Conservation (phyloP, 2,329 filamentous ascomycete genomes). For the Cercospora janseana region DNA sequence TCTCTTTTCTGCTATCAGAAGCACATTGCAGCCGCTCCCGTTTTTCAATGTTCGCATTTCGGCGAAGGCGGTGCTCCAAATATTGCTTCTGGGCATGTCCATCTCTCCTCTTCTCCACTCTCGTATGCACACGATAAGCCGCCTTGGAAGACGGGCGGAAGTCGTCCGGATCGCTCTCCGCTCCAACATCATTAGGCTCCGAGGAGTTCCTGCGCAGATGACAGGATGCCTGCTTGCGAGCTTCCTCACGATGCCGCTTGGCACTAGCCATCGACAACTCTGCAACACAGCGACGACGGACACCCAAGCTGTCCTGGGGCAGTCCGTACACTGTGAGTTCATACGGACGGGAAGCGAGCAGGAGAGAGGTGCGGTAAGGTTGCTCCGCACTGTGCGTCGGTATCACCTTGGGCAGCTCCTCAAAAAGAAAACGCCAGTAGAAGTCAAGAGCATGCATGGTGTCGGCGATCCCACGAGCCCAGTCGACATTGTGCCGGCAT, state of each 20-base stretch:
- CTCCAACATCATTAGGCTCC: neutral
- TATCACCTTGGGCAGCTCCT: neutral
- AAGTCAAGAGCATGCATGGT: neutral
- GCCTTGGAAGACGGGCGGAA: neutral
- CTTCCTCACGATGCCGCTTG: neutral
- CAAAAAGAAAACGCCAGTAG: neutral
- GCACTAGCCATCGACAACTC: neutral
- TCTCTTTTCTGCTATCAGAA: neutral
- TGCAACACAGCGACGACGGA: neutral
- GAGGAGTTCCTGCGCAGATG: too few relatives aligned
- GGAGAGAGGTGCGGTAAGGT: neutral
- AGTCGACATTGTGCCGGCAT: neutral
- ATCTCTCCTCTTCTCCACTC: neutral
- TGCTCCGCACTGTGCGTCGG: neutral
- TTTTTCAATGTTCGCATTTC: slow-evolving; percentile 1
- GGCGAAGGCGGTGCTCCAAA: neutral
- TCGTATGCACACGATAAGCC: neutral
- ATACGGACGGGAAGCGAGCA: neutral
- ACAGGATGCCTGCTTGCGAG: neutral
- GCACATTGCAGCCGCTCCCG: neutral
- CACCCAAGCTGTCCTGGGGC: neutral
- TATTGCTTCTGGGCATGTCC: neutral
- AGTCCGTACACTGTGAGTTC: neutral
- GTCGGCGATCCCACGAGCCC: neutral
- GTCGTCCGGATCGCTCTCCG: neutral